phyloP scores from a whole-genome alignment of 371 early-diverging fungal species.

The Mortierella polycephala region DNA sequence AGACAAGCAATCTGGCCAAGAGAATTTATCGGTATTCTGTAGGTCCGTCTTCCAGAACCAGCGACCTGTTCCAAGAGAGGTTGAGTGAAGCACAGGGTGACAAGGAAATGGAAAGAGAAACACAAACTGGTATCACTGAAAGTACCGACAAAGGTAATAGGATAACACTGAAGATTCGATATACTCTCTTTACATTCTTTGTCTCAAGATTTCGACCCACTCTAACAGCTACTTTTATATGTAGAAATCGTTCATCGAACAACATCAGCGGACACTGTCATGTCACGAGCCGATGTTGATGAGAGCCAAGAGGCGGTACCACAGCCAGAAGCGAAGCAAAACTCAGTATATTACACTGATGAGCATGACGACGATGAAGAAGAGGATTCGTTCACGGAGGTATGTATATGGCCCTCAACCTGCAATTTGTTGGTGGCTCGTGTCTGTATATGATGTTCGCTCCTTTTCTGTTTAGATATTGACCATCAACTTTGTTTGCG shows the following conservation, averaged over 20 bases:
- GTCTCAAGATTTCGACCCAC: too few relatives aligned
- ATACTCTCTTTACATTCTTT: too few relatives aligned
- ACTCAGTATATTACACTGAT: neutral
- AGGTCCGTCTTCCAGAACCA: constrained; percentile 17
- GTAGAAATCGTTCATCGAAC: too few relatives aligned
- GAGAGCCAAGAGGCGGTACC: neutral
- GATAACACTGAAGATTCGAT: too few relatives aligned
- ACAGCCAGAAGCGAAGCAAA: neutral
- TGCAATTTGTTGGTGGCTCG: neutral
- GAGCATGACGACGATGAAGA: constrained; percentile 7
- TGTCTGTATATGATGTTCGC: too few relatives aligned
- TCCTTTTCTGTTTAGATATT: neutral
- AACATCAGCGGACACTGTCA: neutral
- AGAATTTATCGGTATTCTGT: constrained; percentile 41
- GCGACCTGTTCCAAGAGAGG: constrained; percentile 11
- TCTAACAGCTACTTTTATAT: too few relatives aligned
- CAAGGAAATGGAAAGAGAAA: constrained; percentile 9
- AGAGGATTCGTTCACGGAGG: constrained; percentile 30
- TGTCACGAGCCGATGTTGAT: neutral
- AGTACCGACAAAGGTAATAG: too few relatives aligned
- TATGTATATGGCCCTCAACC: neutral
- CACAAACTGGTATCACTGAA: neutral
- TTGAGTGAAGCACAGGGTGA: constrained; percentile 11
- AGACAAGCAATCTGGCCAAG: constrained; percentile 45
- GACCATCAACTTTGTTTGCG: neutral